Percentiles rank a stretch among this genome's conserved stretches.
Evolutionary conservation across 345 rosid genomes (phyloP).

Genomic region (Hibiscus trionum): DNA sequence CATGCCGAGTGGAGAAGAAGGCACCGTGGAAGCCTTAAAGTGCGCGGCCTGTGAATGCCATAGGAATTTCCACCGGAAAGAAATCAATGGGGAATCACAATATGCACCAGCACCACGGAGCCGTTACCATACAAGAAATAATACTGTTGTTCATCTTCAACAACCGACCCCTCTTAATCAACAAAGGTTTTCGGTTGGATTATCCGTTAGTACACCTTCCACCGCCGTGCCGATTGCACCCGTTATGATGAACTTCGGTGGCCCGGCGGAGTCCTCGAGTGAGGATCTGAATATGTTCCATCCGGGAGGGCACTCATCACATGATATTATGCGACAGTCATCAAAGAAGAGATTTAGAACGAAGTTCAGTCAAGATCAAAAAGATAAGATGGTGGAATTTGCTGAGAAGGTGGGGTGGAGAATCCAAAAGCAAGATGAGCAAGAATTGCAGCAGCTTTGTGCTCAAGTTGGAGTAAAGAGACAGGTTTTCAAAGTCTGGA

Average conservation of each 20-base stretch:
- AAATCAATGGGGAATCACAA: conserved; percentile 29
- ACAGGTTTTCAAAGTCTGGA: conserved; percentile 70
- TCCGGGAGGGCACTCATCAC: conserved; percentile 11
- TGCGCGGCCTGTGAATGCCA: conserved; percentile 89
- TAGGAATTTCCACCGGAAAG: conserved; percentile 61
- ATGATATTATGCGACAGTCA: conserved; percentile 4
- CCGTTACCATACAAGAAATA: conserved; percentile 2
- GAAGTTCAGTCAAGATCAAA: conserved; percentile 61
- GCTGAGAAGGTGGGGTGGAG: conserved; percentile 55
- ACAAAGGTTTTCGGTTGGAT: conserved; percentile 19
- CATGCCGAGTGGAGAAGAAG: conserved; percentile 62
- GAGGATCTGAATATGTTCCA: conserved; percentile 43
- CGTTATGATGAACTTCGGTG: conserved; percentile 51
- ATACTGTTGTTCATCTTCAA: conserved; percentile 9
- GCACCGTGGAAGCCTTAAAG: conserved; percentile 51
- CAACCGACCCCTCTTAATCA: conserved; percentile 15
- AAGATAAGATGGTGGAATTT: conserved; percentile 50
- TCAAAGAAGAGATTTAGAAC: conserved; percentile 58
- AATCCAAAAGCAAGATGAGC: conserved; percentile 45
- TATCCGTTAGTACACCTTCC: conserved; percentile 2
- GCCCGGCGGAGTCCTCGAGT: conserved; percentile 28
- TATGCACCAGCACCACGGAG: not conserved
- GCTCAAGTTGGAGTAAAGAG: conserved; percentile 44
- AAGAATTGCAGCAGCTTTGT: conserved; percentile 44
- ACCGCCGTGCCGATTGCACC: conserved; percentile 27